Evolutionary conservation across 2,329 filamentous ascomycete species (phyloP), one percentile per base, ranked within the genome.

Genomic region (Proliferodiscus dingleyae): DNA sequence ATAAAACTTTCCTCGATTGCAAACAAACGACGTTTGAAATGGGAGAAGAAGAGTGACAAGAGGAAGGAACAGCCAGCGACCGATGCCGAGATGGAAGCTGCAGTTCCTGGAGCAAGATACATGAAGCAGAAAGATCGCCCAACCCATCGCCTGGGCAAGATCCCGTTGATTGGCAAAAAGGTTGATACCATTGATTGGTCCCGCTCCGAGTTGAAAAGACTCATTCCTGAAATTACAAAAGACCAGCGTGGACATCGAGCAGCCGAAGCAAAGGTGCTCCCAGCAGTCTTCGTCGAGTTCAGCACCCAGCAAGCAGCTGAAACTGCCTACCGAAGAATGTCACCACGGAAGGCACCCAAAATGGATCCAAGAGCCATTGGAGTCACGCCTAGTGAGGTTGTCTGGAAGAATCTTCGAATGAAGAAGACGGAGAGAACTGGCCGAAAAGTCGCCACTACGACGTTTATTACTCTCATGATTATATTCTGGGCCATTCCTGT

Each of bases 121-220:
- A 71, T 95, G 38, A 73, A 80, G 19, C 68, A 74, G 8, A 83
- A 87, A 63, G 75, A 89, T 55, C 80, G 89, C 28, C 89, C 89
- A 1, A 81, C 83, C 1, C 89, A 95, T 61, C 77, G 78, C 18
- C 68, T 82, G 42, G 86, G 84, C 63, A 73, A 76, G 2, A 65
- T 91, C n/a, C 77, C 77, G 8, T 74, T 86, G 40, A 78, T 91
- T 51, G 87, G 89, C 52, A 84, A 89, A 62, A 93, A 95, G 64
- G 89, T 96, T 11, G 91, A 98, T 67, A 94, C 90, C 0, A 96
- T 98, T 64, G 81, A 90, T 50, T 95, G 86, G 85, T 85, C 81
- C 50, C 84, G 93, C 44, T 71, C 75, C 1, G 87, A 95, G 64
- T 80, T 96, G 40, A 77, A 83, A 53, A 81, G 81, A 44, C 78